Evolutionary conservation across 2,329 filamentous ascomycete species (phyloP), one percentile per base, ranked within the genome.

Genomic region (Herpotrichia juniperi): DNA sequence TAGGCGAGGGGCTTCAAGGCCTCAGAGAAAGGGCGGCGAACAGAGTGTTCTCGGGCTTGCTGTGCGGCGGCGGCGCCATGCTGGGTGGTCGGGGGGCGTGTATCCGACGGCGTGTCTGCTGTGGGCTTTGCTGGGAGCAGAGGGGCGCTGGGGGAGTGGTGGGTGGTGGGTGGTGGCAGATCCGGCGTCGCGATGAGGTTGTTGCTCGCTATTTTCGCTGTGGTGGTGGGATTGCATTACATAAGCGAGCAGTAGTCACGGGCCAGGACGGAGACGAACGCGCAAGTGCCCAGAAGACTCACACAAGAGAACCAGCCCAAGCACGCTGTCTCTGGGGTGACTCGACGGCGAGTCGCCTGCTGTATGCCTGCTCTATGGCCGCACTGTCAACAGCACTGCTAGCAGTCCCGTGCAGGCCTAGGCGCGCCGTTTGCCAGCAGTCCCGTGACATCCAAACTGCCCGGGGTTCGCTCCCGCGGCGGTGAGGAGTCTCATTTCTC

Each of bases 31-130:
- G 63, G 56, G 45, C 16, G 52, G 46, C 68, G 61, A 54, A 73
- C 70, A 97, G 87, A 75, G 97, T 93, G 88, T 99, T 99, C 83
- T 99, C 94, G 73, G 94, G 94, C 79, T 96, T 96, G 76, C 94
- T 93, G 78, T 97, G 92, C 67, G 92, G 90, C 81, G 93, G 93
- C 76, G 94, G 94, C 83, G 94, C 91, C 94, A 93, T 88, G 74
- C 70, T 86, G 76, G 73, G 71, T 68, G 67, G 57, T 50, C 45
- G 54, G 59, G 48, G 55, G 54, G 58, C 47, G 57, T 45, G 50
- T 56, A 58, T 66, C 63, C 61, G 59, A 57, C 62, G 64, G 52
- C 63, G 53, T 57, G 61, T 54, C 61, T 59, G 46, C 62, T 66
- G 61, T 42, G 31, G 45, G 64, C 67, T 61, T 22, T 21, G 40